Base-by-base conservation (phyloP, 2,329 filamentous ascomycete genomes). In the Stemphylium vesicarium region DNA sequence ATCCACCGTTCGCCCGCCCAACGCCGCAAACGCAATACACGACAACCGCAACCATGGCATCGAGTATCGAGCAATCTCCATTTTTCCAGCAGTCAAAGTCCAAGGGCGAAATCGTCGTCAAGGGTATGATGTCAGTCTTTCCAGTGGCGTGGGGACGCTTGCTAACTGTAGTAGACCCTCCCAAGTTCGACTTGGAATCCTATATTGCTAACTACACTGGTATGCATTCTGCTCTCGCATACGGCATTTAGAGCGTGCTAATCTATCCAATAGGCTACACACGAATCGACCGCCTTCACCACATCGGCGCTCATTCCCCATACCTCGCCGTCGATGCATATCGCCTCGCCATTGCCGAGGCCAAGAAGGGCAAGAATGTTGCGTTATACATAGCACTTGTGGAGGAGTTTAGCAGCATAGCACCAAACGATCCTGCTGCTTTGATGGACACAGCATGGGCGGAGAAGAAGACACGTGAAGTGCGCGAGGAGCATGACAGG, bases 151-250 rank as follows among this genome's bases (percentile, higher is more conserved):
- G 12, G 29, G 46, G 29, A n/a, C 26, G 32, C 20, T 20, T 38
- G 52, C 69, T 71, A 53, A 75, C 51, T 35, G 37, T 20, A 26
- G 13, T 55, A 94, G 91, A 92, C 42, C 77, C 85, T 6, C 93
- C 94, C 9, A 96, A 94, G 72, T 88, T 98, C 65, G 95, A 98
- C 68, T 84, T 99, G 37, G 92, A 97, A 57, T 85, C 89, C 33
- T 98, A 97, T 76, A 89, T 96, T 44, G 84, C 88, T 63, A 96
- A 97, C 72, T 99, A 98, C 77, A 83, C 81, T 72, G 92, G 93
- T 93, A 78, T 40, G 79, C 12, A 18, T 16, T 15, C 15, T 12
- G 4, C 5, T 32, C 7, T 26, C n/a, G 3, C 11, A 40, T 24
- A 4, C 1, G 2, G 11, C 18, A 26, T 31, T 12, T 26, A 4